phyloP scores from a whole-genome alignment of 805 yeast species.

The Wickerhamiella kurtzmanii region DNA sequence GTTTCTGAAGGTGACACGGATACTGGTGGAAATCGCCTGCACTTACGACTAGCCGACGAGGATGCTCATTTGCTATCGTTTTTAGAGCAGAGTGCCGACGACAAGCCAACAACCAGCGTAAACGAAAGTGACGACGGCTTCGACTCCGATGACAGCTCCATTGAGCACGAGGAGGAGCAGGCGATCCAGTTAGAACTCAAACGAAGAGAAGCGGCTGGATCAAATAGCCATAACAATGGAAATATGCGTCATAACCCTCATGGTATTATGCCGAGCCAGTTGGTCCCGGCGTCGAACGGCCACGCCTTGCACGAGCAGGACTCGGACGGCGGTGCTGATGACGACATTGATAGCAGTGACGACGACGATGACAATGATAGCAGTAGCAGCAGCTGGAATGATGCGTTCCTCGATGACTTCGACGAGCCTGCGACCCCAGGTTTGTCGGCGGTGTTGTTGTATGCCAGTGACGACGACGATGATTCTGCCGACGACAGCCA shows the following conservation, averaged over 20 bases:
- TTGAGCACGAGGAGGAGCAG: constrained; percentile 29
- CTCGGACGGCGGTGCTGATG: constrained; percentile 20
- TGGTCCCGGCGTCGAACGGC: not conserved
- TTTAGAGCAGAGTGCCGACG: constrained; percentile 6
- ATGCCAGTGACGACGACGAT: constrained; percentile 7
- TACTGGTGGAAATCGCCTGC: constrained; percentile 22
- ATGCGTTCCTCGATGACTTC: constrained; percentile 20
- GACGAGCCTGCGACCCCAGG: constrained; percentile 15
- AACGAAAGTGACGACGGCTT: constrained; percentile 6
- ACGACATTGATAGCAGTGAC: constrained; percentile 20
- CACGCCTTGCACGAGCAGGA: constrained; percentile 15
- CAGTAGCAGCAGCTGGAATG: constrained; percentile 10
- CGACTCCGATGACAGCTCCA: constrained; percentile 15
- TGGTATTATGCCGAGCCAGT: not conserved
- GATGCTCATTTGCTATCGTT: not conserved
- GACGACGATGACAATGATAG: constrained; percentile 14
- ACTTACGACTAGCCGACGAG: not conserved
- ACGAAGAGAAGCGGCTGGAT: not conserved
- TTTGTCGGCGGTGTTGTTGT: constrained; percentile 3
- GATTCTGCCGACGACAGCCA: not conserved
- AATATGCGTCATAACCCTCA: too few relatives aligned
- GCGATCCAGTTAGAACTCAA: constrained; percentile 24
- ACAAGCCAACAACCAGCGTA: constrained; percentile 5
- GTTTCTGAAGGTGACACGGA: constrained; percentile 53
- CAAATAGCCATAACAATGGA: too few relatives aligned